Percentiles rank a stretch among this genome's conserved stretches.
Evolutionary conservation across 2,329 filamentous ascomycete genomes (phyloP).

Genomic region (Penicillium sp.): DNA sequence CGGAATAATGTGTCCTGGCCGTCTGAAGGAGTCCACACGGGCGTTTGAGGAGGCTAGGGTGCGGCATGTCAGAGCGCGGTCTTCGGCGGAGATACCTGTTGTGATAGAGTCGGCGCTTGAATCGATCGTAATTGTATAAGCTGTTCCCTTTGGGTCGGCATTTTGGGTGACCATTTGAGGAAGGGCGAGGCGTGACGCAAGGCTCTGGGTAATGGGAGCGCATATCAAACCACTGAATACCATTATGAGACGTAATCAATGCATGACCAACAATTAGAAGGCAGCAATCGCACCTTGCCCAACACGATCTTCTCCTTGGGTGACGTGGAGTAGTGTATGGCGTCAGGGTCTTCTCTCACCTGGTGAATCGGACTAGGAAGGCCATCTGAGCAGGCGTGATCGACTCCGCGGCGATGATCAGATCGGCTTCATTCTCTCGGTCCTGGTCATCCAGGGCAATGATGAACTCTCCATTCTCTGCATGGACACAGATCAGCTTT

Average conservation of each 20-base stretch:
- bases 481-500: too few species aligned
- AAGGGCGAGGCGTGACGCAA: conserved; percentile 72
- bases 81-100: conserved; percentile 88
- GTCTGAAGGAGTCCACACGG: conserved; percentile 66
- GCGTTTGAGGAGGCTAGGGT: conserved; percentile 71
- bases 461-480: conserved; percentile 85
- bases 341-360: too few species aligned
- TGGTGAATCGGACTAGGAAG: conserved; percentile 91
- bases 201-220: conserved; percentile 75
- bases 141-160: conserved; percentile 82
- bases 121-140: conserved; percentile 91
- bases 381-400: conserved; percentile 90
- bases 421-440: conserved; percentile 97
- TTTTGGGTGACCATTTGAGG: conserved; percentile 89
- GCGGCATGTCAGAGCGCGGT: conserved; percentile 81
- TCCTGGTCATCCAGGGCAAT: conserved; percentile 90
- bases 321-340: too few species aligned
- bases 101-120: conserved; percentile 72
- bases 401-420: conserved; percentile 88
- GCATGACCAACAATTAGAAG: too few species aligned
- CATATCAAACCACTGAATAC: conserved; percentile 75
- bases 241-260: too few species aligned
- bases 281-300: too few species aligned
- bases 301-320: background rate
- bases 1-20: conserved; percentile 90